Evolutionary conservation across 2,329 filamentous ascomycete genomes (phyloP).

Genomic region (Orbilia ellipsospora): DNA sequence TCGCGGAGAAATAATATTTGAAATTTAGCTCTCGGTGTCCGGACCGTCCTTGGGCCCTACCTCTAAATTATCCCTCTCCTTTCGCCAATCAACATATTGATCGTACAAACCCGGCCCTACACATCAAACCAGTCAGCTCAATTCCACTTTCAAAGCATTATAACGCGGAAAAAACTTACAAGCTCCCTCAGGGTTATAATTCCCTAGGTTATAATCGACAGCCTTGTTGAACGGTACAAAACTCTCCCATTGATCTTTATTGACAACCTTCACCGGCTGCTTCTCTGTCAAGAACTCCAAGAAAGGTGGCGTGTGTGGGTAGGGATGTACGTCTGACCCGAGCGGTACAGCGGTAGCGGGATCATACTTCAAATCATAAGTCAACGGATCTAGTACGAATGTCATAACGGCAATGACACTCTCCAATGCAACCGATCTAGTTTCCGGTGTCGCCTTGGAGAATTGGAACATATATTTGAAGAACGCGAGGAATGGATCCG

Average conservation of each 20-base stretch:
- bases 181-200: constrained; percentile 58
- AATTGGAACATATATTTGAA: constrained; percentile 55
- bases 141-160: neutral
- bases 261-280: constrained; percentile 58
- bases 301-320: constrained; percentile 57
- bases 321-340: constrained; percentile 40
- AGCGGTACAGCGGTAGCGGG: constrained; percentile 23
- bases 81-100: constrained; percentile 58
- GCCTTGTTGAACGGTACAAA: constrained; percentile 59
- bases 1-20: neutral
- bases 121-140: constrained; percentile 14
- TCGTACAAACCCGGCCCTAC: constrained; percentile 59
- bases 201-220: constrained; percentile 56
- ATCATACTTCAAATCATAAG: constrained; percentile 50
- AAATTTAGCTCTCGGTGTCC: constrained; percentile 38
- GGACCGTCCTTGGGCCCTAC: constrained; percentile 45
- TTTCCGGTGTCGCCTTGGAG: constrained; percentile 41
- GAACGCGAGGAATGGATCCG: constrained; percentile 31
- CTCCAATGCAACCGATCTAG: constrained; percentile 29
- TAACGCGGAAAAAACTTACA: constrained; percentile 54
- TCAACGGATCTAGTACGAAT: constrained; percentile 40
- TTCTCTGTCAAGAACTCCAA: constrained; percentile 57
- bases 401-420: constrained; percentile 22
- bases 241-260: constrained; percentile 59
- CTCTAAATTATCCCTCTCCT: constrained; percentile 37